These are phyloP conservation scores for Fraxinus americana DNA, from an alignment of 257 asterid genomes.

Conservation along the genomic window DNA sequence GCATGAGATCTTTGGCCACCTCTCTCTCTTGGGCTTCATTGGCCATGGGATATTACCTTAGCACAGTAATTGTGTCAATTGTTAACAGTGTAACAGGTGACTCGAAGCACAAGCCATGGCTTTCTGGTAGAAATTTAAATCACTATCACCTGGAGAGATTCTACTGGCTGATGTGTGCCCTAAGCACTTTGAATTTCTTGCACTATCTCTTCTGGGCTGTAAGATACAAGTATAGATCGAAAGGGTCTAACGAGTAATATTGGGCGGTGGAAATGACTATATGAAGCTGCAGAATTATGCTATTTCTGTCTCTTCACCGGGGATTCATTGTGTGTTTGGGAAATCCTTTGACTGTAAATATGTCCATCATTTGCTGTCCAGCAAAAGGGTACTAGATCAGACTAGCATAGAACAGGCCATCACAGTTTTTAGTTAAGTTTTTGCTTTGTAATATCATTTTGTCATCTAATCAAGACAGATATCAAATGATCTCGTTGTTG, in stretches of 20 bases:
- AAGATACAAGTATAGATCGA: constrained; percentile 64
- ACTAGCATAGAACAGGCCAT: background rate
- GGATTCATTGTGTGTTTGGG: background rate
- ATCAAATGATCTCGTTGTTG: constrained; percentile 17
- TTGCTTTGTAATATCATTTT: constrained; percentile 24
- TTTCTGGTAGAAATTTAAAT: constrained; percentile 65
- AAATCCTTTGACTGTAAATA: constrained; percentile 34
- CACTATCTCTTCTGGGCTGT: constrained; percentile 81
- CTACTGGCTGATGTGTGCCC: constrained; percentile 85
- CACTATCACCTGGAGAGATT: constrained; percentile 67
- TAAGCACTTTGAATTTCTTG: constrained; percentile 77
- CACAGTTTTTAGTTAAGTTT: constrained; percentile 13
- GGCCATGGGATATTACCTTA: constrained; percentile 85
- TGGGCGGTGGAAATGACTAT: constrained; percentile 1
- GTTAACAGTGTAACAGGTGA: constrained; percentile 64
- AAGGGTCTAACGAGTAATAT: constrained; percentile 13
- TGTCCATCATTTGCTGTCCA: constrained; percentile 43
- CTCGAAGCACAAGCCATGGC: constrained; percentile 60
- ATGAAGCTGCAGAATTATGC: background rate
- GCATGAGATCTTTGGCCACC: constrained; percentile 88
- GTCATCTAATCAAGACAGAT: constrained; percentile 10
- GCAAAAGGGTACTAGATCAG: constrained; percentile 20
- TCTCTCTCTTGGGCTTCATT: constrained; percentile 84
- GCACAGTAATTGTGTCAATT: constrained; percentile 68
- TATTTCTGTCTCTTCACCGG: background rate